Percentiles rank a stretch among this genome's conserved stretches.
Conservation (phyloP, 768 basidiomycete species). For the Cyclocybe aegerita region DNA sequence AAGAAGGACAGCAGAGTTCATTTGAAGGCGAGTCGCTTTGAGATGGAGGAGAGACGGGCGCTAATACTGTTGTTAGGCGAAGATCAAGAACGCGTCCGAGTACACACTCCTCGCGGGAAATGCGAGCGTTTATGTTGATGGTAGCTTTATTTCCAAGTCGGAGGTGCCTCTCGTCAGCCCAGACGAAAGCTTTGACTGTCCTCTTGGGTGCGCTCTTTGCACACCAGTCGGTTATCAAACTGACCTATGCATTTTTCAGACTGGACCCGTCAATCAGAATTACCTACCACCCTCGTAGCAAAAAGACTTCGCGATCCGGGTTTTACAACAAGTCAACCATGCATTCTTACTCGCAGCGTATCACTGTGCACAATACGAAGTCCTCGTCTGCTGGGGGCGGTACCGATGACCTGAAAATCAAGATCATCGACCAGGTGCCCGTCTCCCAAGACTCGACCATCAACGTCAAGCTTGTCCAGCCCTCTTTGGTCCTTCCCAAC, state of each 20-base stretch:
- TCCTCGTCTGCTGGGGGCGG: conserved; percentile 1
- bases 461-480: conserved; percentile 29
- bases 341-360: conserved; percentile 28
- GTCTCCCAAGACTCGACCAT: conserved; percentile 30
- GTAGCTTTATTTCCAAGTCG: conserved; percentile 36
- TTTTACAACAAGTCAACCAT: conserved; percentile 30
- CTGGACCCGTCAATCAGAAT: conserved; percentile 37
- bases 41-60: neutral
- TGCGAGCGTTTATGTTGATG: conserved; percentile 38
- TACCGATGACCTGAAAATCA: conserved; percentile 19
- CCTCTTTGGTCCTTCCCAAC: conserved; percentile 17
- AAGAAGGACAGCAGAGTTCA: conserved; percentile 29
- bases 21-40: conserved; percentile 22
- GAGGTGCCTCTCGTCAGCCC: conserved; percentile 32
- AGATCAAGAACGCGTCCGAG: conserved; percentile 36
- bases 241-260: conserved; percentile 12
- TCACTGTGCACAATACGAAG: conserved; percentile 36
- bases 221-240: neutral
- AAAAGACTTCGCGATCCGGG: conserved; percentile 26
- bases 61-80: conserved; percentile 22
- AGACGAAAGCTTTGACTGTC: conserved; percentile 34
- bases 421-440: conserved; percentile 34
- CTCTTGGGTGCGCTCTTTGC: conserved; percentile 34
- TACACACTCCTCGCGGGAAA: conserved; percentile 33
- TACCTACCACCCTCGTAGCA: conserved; percentile 32